Evolutionary conservation across 306 rosid species (phyloP).

Genomic region (Casuarina cunninghamiana): DNA sequence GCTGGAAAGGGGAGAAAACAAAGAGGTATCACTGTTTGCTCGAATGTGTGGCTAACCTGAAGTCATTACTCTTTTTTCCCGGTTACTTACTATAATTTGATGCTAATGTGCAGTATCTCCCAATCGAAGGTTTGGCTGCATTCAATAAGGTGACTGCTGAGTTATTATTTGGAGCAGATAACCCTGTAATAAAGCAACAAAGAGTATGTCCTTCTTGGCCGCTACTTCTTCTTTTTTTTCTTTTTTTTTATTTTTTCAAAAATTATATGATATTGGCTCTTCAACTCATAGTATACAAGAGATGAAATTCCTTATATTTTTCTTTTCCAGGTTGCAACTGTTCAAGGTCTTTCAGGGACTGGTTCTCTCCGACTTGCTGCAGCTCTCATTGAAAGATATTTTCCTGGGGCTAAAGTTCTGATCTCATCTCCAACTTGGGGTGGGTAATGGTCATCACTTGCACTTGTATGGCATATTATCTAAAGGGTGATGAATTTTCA

Average conservation of each 20-base stretch:
- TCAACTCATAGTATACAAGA: neutral
- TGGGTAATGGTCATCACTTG: constrained; percentile 32
- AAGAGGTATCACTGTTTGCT: constrained; percentile 64
- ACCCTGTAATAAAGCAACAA: constrained; percentile 70
- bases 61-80: constrained; percentile 13
- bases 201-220: constrained; percentile 42
- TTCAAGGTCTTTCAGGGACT: constrained; percentile 98
- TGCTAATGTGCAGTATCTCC: constrained; percentile 67
- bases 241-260: neutral
- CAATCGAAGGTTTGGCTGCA: constrained; percentile 97
- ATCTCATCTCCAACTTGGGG: constrained; percentile 99
- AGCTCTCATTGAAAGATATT: constrained; percentile 84
- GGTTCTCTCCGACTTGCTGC: constrained; percentile 92
- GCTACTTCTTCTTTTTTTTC: neutral
- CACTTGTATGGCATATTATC: constrained; percentile 25
- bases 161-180: constrained; percentile 85
- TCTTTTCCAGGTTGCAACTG: constrained; percentile 78
- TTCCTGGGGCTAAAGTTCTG: constrained; percentile 83
- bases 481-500: constrained; percentile 17
- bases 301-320: neutral
- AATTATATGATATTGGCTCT: neutral
- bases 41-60: constrained; percentile 18
- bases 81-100: constrained; percentile 31
- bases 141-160: constrained; percentile 93
- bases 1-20: constrained; percentile 87